A percentile compares a stretch with the other conserved stretches of the same genome.
Conservation (phyloP, 148 eudicot species). For the Vaccinium myrtillus region DNA sequence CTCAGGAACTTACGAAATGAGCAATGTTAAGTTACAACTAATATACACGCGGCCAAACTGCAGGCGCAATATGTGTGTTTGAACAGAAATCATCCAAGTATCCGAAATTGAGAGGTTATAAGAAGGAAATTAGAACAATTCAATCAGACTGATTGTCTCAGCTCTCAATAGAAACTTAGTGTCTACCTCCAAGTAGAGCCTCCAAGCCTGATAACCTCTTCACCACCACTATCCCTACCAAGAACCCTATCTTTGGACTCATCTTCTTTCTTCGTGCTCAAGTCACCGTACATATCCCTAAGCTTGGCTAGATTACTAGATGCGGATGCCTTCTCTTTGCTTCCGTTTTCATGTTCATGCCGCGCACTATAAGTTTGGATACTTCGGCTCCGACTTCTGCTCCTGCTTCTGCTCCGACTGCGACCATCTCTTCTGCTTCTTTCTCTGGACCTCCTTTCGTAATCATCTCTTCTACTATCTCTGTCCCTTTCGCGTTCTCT, state of each 20-base stretch:
- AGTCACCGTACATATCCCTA: not conserved
- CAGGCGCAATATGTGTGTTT: not conserved
- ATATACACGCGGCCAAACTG: not conserved
- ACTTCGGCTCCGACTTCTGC: constrained; percentile 49
- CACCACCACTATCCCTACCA: not conserved
- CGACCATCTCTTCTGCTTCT: constrained; percentile 59
- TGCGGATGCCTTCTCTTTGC: constrained; percentile 46
- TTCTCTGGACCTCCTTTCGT: constrained; percentile 50
- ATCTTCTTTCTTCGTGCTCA: not conserved
- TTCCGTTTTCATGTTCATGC: constrained; percentile 28
- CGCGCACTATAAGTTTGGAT: constrained; percentile 29
- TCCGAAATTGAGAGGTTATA: not conserved
- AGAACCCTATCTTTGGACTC: not conserved
- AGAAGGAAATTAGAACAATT: constrained; percentile 1
- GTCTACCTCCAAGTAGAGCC: not conserved
- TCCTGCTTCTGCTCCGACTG: constrained; percentile 55
- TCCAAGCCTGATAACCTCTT: constrained; percentile 1
- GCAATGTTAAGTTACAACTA: not conserved
- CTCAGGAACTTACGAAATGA: not conserved
- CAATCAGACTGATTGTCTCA: not conserved
- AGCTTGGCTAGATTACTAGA: constrained; percentile 40
- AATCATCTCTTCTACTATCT: constrained; percentile 57
- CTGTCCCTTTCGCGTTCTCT: constrained; percentile 30
- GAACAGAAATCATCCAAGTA: not conserved
- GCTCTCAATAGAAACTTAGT: no score